phyloP scores from a whole-genome alignment of 345 rosid genomes.

The Microthlaspi erraticum region DNA sequence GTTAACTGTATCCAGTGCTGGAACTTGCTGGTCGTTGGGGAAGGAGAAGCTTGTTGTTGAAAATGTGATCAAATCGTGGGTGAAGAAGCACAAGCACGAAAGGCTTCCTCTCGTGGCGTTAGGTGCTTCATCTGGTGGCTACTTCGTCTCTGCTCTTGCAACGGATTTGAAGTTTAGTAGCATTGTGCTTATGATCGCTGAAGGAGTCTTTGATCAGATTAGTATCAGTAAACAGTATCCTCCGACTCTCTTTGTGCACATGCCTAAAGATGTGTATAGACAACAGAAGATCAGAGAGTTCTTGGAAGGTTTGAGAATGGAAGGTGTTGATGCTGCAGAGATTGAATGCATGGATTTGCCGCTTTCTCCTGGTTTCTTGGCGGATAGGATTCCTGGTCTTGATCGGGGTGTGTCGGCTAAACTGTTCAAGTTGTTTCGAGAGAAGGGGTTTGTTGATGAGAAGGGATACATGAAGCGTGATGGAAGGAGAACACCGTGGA shows the following conservation, averaged over 20 bases:
- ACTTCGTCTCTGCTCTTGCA: conserved; percentile 84
- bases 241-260: conserved; percentile 85
- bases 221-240: conserved; percentile 66
- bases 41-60: conserved; percentile 61
- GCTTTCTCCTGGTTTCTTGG: conserved; percentile 54
- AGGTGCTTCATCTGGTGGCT: conserved; percentile 96
- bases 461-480: conserved; percentile 79
- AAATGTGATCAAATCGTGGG: conserved; percentile 67
- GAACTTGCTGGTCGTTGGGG: conserved; percentile 74
- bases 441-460: conserved; percentile 67
- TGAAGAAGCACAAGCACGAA: conserved; percentile 55
- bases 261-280: conserved; percentile 79
- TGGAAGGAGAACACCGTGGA: conserved; percentile 76
- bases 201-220: conserved; percentile 71
- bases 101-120: conserved; percentile 83
- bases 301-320: conserved; percentile 55
- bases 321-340: conserved; percentile 80
- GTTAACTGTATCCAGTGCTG: conserved; percentile 69
- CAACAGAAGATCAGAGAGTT: conserved; percentile 68
- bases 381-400: conserved; percentile 71
- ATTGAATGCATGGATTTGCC: conserved; percentile 75
- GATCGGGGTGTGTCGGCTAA: conserved; percentile 53
- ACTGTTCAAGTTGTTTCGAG: conserved; percentile 59
- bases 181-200: conserved; percentile 82
- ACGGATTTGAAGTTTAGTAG: conserved; percentile 63